phyloP scores from a whole-genome alignment of 768 basidiomycete genomes.

The Phanerodontia chrysosporium region DNA sequence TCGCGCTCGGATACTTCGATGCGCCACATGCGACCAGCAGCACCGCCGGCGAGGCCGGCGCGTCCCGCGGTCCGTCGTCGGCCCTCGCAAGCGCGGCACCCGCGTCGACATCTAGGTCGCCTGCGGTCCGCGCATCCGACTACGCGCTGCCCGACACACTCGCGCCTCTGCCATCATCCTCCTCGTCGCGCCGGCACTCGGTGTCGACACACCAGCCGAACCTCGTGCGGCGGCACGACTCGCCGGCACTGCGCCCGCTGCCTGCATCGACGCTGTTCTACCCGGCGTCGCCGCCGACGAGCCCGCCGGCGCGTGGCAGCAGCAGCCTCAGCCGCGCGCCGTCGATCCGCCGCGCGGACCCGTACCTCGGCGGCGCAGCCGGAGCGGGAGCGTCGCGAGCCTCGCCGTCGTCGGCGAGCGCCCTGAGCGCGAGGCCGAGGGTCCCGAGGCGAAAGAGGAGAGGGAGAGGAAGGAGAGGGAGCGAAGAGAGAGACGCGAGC shows the following conservation, averaged over 20 bases:
- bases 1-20: conserved; percentile 2
- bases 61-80: no score
- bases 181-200: not conserved
- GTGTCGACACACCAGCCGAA: conserved; percentile 5
- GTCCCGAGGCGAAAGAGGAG: not conserved
- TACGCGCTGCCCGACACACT: no score
- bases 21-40: not conserved
- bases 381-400: no score
- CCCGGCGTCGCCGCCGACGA: not conserved
- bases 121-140: not conserved
- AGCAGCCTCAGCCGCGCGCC: conserved; percentile 8
- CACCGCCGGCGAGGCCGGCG: no score
- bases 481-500: not conserved
- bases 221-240: conserved; percentile 20
- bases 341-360: conserved; percentile 12
- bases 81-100: not conserved
- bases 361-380: not conserved
- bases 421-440: conserved; percentile 2
- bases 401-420: no score
- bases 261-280: conserved; percentile 17
- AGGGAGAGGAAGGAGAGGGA: not conserved
- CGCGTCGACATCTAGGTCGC: not conserved
- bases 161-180: not conserved
- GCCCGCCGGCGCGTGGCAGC: conserved; percentile 9
- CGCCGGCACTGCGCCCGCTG: conserved; percentile 17